Percentiles rank a stretch among this genome's conserved stretches.
Conservation (phyloP, 257 asterid genomes). For the Solanum dulcamara region DNA sequence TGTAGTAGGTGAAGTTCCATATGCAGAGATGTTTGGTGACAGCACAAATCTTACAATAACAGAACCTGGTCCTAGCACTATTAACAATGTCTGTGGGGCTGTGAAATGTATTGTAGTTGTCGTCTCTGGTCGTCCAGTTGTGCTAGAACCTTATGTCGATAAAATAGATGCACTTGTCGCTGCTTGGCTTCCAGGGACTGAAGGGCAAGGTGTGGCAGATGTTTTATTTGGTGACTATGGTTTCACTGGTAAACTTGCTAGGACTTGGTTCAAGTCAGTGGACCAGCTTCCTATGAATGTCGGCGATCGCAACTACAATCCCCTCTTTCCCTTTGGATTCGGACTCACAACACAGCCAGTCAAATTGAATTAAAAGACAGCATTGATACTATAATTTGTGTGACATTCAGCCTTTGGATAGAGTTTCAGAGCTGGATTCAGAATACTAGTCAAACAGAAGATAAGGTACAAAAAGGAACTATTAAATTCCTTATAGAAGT, state of each 20-base stretch:
- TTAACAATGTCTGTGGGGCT: slow-evolving; percentile 1
- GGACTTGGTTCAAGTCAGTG: slow-evolving; percentile 15
- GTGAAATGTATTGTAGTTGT: slow-evolving; percentile 6
- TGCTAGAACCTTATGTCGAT: neutral
- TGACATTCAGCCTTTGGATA: neutral
- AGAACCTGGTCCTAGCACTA: slow-evolving; percentile 7
- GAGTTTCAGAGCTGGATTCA: neutral
- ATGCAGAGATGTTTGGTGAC: slow-evolving; percentile 10
- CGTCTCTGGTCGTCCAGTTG: slow-evolving; percentile 12
- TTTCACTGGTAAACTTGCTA: slow-evolving; percentile 10
- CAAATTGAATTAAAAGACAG: neutral
- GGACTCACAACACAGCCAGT: slow-evolving; percentile 6
- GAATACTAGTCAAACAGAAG: neutral
- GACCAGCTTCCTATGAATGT: slow-evolving; percentile 19
- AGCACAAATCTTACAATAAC: slow-evolving; percentile 10
- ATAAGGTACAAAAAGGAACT: neutral
- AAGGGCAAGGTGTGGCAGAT: slow-evolving; percentile 16
- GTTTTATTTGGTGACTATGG: slow-evolving; percentile 13
- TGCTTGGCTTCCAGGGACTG: slow-evolving; percentile 15
- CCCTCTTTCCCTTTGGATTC: slow-evolving; percentile 12
- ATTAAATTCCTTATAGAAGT: neutral
- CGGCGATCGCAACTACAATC: slow-evolving; percentile 5
- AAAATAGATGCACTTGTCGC: slow-evolving; percentile 3
- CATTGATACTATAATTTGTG: neutral
- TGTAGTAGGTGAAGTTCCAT: slow-evolving; percentile 12